Base-by-base conservation (phyloP, 192 early-diverging fungal species). In the Obelidium mucronatum region DNA sequence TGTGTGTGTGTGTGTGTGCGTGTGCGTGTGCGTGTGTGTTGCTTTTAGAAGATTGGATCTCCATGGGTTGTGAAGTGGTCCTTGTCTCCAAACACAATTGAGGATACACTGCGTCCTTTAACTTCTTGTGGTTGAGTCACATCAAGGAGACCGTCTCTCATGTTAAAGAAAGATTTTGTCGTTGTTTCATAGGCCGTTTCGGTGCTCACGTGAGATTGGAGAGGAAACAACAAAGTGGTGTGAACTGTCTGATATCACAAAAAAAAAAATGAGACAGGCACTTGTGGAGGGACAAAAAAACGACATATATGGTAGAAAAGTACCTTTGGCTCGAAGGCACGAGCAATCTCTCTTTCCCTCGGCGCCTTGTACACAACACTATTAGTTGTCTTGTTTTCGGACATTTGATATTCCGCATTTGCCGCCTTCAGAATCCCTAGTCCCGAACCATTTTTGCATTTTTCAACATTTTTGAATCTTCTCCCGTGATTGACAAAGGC, bases 141-240 rank as follows among this genome's bases (percentile, higher is more conserved):
- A n/a, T 77, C 36, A 34, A 77, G 37, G 19, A 77, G 19, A 4
- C 77, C 81, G 6, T 64, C 63, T 1, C 78, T 59, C 62, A 66
- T 69, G 6, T 58, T 34, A 51, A 24, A 34, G 54, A 76, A 79
- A 2, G 56, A 51, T 52, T 79, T 40, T 15, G 51, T 73, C 0
- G 78, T 76, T n/a, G 77, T 82, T 40, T 66, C 70, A 51, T 79
- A 82, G 4, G 11, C 19, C 24, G 11, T 31, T n/a, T 58, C 37
- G 6, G 37, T 17, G 8, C 65, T 40, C 2, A 34, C 31, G n/a
- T 77, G 65, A 3, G 74, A 69, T 19, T 56, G 42, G 11, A 76
- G 40, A 1, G 81, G 81, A 70, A 82, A 82, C 37, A 82, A 60
- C n/a, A 79, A 54, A 15, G 55, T 55, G 48, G 54, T 48, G 2